Percentiles rank a stretch among this genome's conserved stretches.
phyloP scores from a whole-genome alignment of 352 stramenopile species.

The Pythium dissimile region DNA sequence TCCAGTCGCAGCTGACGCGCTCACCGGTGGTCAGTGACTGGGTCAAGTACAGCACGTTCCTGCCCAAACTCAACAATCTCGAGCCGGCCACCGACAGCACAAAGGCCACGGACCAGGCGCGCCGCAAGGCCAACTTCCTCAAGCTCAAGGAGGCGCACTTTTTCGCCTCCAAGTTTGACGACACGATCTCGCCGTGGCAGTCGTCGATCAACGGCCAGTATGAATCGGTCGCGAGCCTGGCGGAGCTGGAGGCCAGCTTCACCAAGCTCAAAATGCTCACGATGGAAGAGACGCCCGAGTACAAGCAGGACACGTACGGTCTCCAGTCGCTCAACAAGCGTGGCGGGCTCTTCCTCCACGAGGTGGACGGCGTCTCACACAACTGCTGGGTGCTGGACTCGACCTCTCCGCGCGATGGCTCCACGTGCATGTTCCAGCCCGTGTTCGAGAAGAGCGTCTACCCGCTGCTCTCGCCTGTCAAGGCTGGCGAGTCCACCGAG shows the following conservation, averaged over 20 bases:
- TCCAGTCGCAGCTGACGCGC: constrained; percentile 32
- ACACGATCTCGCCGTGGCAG: constrained; percentile 40
- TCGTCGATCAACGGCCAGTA: constrained; percentile 29
- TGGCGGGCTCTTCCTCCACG: constrained; percentile 24
- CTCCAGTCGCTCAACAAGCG: constrained; percentile 30
- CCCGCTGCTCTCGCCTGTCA: background rate
- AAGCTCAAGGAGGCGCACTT: constrained; percentile 27
- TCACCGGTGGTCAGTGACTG: constrained; percentile 27
- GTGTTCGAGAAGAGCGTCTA: constrained; percentile 6
- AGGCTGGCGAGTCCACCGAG: background rate
- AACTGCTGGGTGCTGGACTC: constrained; percentile 31
- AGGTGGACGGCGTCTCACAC: constrained; percentile 26
- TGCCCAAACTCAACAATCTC: constrained; percentile 33
- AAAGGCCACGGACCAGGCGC: constrained; percentile 11
- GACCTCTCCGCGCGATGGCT: background rate
- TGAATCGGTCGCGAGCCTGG: constrained; percentile 20
- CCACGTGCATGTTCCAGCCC: constrained; percentile 3
- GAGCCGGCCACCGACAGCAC: constrained; percentile 22
- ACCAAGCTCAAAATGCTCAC: constrained; percentile 29
- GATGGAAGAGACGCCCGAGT: constrained; percentile 37
- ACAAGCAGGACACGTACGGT: constrained; percentile 34
- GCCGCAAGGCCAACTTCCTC: constrained; percentile 34
- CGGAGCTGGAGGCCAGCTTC: constrained; percentile 28
- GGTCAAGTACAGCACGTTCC: constrained; percentile 26
- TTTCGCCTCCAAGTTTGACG: constrained; percentile 33